A percentile compares a stretch with the other conserved stretches of the same genome.
phyloP scores from a whole-genome alignment of 345 rosid species.

The Brassica napus region DNA sequence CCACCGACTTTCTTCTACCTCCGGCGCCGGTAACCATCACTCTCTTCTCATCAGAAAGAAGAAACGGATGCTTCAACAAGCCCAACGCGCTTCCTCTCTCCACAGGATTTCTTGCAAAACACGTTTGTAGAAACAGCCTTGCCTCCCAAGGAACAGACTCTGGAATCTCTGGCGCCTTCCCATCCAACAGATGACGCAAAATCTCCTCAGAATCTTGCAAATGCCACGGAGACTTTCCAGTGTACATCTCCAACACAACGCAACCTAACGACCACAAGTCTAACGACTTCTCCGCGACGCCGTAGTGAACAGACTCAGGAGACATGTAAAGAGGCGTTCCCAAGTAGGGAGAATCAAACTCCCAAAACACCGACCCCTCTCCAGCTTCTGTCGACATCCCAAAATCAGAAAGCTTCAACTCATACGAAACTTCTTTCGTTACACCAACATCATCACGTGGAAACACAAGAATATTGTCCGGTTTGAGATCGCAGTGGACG shows the following conservation, averaged over 20 bases:
- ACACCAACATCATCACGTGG: background rate
- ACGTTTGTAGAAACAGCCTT: conserved; percentile 15
- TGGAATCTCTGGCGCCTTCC: conserved; percentile 19
- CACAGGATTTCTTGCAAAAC: conserved; percentile 7
- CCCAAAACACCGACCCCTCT: background rate
- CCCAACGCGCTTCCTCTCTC: conserved; percentile 19
- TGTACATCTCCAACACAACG: conserved; percentile 32
- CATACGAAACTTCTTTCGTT: background rate
- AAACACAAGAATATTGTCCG: conserved; percentile 7
- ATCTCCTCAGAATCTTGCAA: background rate
- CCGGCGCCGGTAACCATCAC: background rate
- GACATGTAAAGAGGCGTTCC: conserved; percentile 25
- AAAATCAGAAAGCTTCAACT: conserved; percentile 11
- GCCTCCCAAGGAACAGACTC: conserved; percentile 20
- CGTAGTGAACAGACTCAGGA: conserved; percentile 19
- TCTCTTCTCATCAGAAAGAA: background rate
- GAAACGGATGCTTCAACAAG: conserved; percentile 19
- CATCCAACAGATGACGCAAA: conserved; percentile 1
- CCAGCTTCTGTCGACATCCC: conserved; percentile 3
- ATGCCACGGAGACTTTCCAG: conserved; percentile 18
- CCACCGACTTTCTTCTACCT: background rate
- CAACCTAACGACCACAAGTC: conserved; percentile 38
- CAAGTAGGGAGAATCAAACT: background rate
- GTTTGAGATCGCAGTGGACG: conserved; percentile 32
- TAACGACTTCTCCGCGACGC: conserved; percentile 2